phyloP scores from a whole-genome alignment of 441 rosid genomes.

The Raphanus hybrid region DNA sequence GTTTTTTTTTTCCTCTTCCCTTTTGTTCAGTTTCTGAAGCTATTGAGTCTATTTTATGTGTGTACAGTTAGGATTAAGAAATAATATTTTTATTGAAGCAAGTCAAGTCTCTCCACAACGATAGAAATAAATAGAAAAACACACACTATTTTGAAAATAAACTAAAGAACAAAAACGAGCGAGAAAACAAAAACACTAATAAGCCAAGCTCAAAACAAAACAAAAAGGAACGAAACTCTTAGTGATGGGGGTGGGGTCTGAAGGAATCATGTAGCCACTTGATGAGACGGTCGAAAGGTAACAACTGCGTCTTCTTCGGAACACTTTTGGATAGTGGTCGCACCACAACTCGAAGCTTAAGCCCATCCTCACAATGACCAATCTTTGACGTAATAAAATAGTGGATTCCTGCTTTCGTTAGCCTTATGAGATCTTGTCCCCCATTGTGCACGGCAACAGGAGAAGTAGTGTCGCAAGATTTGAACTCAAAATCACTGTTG shows the following conservation, averaged over 20 bases:
- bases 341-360: conserved; percentile 5
- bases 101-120: no score
- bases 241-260: conserved; percentile 6
- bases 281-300: conserved; percentile 6
- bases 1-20: no score
- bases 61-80: no score
- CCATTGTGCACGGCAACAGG: background rate
- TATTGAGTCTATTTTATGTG: no score
- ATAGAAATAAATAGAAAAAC: no score
- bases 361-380: conserved; percentile 5
- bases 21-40: no score
- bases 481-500: background rate
- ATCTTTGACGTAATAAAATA: background rate
- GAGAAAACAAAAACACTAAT: no score
- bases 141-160: no score
- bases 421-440: conserved; percentile 7
- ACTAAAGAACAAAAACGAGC: no score
- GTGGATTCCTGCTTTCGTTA: background rate
- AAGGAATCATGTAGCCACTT: background rate
- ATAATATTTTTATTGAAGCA: no score
- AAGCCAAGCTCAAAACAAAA: no score
- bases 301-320: background rate
- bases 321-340: background rate
- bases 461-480: conserved; percentile 1
- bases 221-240: background rate